Base-by-base conservation (phyloP, 495 filamentous ascomycete genomes). In the Aspergillus ostianus region DNA sequence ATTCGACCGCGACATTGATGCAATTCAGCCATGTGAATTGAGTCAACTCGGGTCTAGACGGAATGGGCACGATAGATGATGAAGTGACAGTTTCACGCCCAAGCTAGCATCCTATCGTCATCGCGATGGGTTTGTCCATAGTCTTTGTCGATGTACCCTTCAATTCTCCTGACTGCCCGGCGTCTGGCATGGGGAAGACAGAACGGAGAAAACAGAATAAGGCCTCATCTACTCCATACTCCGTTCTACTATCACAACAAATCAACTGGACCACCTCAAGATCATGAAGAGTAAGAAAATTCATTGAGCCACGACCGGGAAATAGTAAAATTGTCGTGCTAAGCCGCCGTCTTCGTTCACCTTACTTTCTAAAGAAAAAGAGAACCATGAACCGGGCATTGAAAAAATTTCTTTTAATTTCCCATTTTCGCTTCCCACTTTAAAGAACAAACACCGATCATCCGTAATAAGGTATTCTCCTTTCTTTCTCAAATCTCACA, bases 391-490 rank as follows among this genome's bases (percentile, higher is more conserved):
- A 59, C 65, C 59, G 62, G 65, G 60, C 62, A 60, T 59, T 51
- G 9, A 41, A 41, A 41, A 41, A 41, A 41, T 41, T 41, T 41
- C 47, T 67, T 69, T 69, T 64, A 61, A 60, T 75, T 77, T 74
- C 68, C 66, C 71, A 69, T 76, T 67, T 71, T 74, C 70, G 71
- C 71, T 74, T 71, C 73, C 68, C 61, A 62, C 18, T 29, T 52
- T 63, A 69, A 70, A 69, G 66, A 76, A 69, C 72, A 70, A 75
- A 70, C 65, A 78, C 71, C 73, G 71, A 73, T 69, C 71, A 67
- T 41, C 36, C 36, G 36, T 41, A 41, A 41, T 15, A 41, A 41
- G 36, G 36, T 41, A 41, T 41, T 41, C 36, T 41, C 36, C 36
- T 41, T 41, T 41, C 29, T 32, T 32, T 41, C 13, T 15, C 13